Percentiles rank a stretch among this genome's conserved stretches.
phyloP scores from a whole-genome alignment of 2,329 filamentous ascomycete genomes.

The Pseudocercospora macadamiae region DNA sequence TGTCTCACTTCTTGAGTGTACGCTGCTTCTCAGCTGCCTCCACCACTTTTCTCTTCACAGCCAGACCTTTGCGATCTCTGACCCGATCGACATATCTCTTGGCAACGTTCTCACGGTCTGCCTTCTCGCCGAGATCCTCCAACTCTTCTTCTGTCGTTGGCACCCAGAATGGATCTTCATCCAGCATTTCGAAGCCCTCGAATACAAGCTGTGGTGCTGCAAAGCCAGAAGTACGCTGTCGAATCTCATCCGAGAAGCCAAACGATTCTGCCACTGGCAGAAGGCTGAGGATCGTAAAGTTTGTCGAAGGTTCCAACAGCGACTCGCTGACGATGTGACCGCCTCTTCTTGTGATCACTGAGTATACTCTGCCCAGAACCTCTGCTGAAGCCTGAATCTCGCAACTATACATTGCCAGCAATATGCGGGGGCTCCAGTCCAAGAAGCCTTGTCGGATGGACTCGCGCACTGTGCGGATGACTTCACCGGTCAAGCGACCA shows the following conservation, averaged over 20 bases:
- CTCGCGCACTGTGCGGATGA: constrained; percentile 85
- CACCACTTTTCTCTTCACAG: constrained; percentile 72
- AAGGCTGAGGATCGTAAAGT: constrained; percentile 88
- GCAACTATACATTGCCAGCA: constrained; percentile 96
- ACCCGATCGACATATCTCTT: constrained; percentile 95
- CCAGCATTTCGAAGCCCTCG: constrained; percentile 85
- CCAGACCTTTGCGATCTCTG: constrained; percentile 79
- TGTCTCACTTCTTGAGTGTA: constrained; percentile 64
- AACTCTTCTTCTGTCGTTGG: constrained; percentile 95
- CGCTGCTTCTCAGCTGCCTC: constrained; percentile 93
- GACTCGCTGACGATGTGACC: constrained; percentile 87
- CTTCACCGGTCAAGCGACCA: constrained; percentile 84
- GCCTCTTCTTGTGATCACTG: constrained; percentile 91
- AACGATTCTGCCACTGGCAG: constrained; percentile 94
- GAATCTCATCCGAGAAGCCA: constrained; percentile 94
- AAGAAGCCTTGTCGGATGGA: constrained; percentile 84
- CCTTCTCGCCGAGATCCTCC: constrained; percentile 92
- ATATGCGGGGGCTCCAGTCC: constrained; percentile 93
- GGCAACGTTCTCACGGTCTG: constrained; percentile 92
- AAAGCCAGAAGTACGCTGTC: constrained; percentile 87
- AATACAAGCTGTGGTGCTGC: constrained; percentile 94
- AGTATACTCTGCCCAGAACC: constrained; percentile 92
- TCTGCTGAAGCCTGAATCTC: constrained; percentile 96
- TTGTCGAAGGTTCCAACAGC: constrained; percentile 93
- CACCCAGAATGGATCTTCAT: constrained; percentile 97